These are phyloP conservation scores for Asterochloris sp. DNA, from an alignment of 139 green algal species.

Conservation along the genomic window DNA sequence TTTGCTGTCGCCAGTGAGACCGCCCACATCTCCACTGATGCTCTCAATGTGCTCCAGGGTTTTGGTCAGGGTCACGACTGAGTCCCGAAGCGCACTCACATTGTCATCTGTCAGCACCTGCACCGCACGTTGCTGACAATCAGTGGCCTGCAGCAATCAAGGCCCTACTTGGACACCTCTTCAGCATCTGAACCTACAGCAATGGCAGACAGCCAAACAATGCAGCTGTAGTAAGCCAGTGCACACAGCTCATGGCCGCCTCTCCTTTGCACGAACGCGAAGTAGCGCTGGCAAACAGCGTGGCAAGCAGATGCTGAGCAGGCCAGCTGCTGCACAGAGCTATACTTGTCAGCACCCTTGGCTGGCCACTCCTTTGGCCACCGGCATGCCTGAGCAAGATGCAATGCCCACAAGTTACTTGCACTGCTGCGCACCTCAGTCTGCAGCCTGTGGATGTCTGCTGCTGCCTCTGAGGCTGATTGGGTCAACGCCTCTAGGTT, in stretches of 20 bases:
- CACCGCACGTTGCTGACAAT: neutral
- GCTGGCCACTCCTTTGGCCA: no score
- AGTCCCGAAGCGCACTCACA: conserved; percentile 70
- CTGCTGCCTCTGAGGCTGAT: conserved; percentile 70
- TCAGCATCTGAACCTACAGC: neutral
- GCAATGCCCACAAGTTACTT: no score
- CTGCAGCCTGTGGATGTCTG: conserved; percentile 87
- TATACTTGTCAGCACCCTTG: no score
- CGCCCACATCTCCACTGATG: conserved; percentile 61
- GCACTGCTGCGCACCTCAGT: conserved; percentile 26
- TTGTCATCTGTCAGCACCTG: conserved; percentile 91
- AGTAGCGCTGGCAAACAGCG: no score
- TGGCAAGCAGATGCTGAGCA: no score
- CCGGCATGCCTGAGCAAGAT: no score
- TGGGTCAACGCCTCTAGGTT: conserved; percentile 77
- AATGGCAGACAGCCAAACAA: neutral
- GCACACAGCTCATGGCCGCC: neutral
- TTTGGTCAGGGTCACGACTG: conserved; percentile 71
- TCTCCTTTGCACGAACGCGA: no score
- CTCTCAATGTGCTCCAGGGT: conserved; percentile 77
- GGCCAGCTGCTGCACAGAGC: no score
- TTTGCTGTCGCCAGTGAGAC: conserved; percentile 65
- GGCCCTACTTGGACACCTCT: neutral
- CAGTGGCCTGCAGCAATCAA: neutral
- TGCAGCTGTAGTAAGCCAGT: neutral